These are phyloP conservation scores for Barnettozyma wickerhamii DNA, from an alignment of 805 yeast species.

Conservation along the genomic window DNA sequence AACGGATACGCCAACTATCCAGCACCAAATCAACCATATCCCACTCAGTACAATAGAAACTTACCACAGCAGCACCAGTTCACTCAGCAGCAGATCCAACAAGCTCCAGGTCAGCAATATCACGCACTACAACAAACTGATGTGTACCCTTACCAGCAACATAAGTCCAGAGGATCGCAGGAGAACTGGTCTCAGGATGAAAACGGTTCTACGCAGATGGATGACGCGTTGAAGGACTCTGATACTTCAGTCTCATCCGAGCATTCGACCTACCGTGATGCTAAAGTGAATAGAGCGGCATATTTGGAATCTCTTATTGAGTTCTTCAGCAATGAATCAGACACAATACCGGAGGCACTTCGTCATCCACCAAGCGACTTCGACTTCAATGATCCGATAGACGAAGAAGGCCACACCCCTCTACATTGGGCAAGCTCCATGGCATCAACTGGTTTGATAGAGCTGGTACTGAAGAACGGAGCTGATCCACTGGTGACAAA, in stretches of 20 bases:
- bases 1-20: not conserved
- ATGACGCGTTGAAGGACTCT: conserved; percentile 32
- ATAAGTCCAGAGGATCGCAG: conserved; percentile 23
- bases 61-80: conserved; percentile 14
- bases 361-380: conserved; percentile 59
- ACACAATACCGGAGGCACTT: conserved; percentile 30
- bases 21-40: conserved; percentile 11
- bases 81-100: conserved; percentile 23
- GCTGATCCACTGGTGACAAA: conserved; percentile 56
- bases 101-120: conserved; percentile 16
- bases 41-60: not conserved
- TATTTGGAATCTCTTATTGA: conserved; percentile 40
- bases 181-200: conserved; percentile 32
- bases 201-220: conserved; percentile 27
- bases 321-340: conserved; percentile 42
- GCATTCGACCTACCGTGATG: conserved; percentile 21
- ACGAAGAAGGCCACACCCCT: conserved; percentile 77
- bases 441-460: conserved; percentile 60
- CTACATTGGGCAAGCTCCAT: conserved; percentile 85
- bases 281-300: conserved; percentile 27
- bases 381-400: conserved; percentile 63
- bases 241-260: conserved; percentile 39
- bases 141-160: conserved; percentile 19
- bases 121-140: conserved; percentile 24
- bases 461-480: conserved; percentile 51